phyloP scores from a whole-genome alignment of 148 eudicot species.

The Camellia lanceoleosa region DNA sequence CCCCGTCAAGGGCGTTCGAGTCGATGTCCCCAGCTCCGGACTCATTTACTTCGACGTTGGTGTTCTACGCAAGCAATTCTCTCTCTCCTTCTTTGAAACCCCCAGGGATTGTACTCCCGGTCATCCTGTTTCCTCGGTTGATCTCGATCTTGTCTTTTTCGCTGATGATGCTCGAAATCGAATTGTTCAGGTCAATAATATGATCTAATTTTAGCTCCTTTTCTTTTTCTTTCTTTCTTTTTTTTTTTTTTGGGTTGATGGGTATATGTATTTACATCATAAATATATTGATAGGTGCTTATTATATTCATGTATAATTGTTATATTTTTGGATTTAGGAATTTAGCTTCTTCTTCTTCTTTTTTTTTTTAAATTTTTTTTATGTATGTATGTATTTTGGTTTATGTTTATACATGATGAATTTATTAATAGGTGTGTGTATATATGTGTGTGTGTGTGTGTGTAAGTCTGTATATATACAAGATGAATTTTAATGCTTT shows the following conservation, averaged over 20 bases:
- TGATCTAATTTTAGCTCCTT: background rate
- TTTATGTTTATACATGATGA: background rate
- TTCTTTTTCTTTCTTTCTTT: too few species aligned
- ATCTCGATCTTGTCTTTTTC: background rate
- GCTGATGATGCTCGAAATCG: background rate
- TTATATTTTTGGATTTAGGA: too few species aligned
- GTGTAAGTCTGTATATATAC: background rate
- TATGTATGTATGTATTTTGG: background rate
- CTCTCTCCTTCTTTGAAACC: constrained; percentile 36
- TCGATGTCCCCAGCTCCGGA: constrained; percentile 45
- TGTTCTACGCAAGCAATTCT: constrained; percentile 42
- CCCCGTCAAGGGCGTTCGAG: constrained; percentile 38
- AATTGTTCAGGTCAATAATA: background rate
- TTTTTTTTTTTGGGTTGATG: background rate
- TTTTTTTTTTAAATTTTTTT: background rate
- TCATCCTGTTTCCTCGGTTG: background rate
- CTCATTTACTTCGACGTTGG: constrained; percentile 48
- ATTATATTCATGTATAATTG: too few species aligned
- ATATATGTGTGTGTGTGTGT: too few species aligned
- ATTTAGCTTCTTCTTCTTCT: too few species aligned
- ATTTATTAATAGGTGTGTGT: too few species aligned
- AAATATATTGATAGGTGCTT: too few species aligned
- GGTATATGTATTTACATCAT: background rate
- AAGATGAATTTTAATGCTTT: background rate
- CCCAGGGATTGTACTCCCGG: constrained; percentile 29